phyloP scores from a whole-genome alignment of 257 asterid genomes.

The Rehmannia glutinosa region DNA sequence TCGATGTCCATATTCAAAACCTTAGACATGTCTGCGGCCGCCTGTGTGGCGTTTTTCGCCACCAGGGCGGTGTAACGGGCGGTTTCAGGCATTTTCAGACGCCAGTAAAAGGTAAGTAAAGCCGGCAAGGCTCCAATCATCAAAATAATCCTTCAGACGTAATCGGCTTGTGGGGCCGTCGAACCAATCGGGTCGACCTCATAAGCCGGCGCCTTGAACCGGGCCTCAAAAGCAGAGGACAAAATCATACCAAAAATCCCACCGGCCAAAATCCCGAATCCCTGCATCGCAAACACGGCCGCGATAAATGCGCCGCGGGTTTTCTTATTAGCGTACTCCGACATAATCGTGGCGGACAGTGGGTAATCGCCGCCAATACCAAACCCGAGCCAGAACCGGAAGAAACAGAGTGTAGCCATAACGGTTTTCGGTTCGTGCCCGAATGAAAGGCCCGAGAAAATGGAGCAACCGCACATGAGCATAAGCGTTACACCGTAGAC shows the following conservation, averaged over 20 bases:
- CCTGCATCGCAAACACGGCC: slow-evolving; percentile 69
- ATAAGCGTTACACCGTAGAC: slow-evolving; percentile 53
- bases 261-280: slow-evolving; percentile 50
- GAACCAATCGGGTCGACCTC: slow-evolving; percentile 43
- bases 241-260: slow-evolving; percentile 45
- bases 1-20: slow-evolving; percentile 42
- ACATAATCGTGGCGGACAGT: slow-evolving; percentile 70
- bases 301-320: slow-evolving; percentile 64
- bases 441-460: slow-evolving; percentile 56
- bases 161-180: slow-evolving; percentile 50
- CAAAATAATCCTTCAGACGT: slow-evolving; percentile 53
- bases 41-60: slow-evolving; percentile 49
- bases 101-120: slow-evolving; percentile 42
- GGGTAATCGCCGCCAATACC: slow-evolving; percentile 71
- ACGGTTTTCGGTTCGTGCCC: slow-evolving; percentile 35
- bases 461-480: slow-evolving; percentile 44
- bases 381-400: slow-evolving; percentile 64
- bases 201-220: slow-evolving; percentile 37
- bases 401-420: slow-evolving; percentile 56
- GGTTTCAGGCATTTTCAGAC: slow-evolving; percentile 65
- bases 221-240: slow-evolving; percentile 30
- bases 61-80: slow-evolving; percentile 71
- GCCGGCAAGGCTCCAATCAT: slow-evolving; percentile 60
- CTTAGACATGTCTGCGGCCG: slow-evolving; percentile 55
- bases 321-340: slow-evolving; percentile 61